These are phyloP conservation scores for Ceratobasidium sp. DNA, from an alignment of 1,284 basidiomycete genomes.

Conservation along the genomic window DNA sequence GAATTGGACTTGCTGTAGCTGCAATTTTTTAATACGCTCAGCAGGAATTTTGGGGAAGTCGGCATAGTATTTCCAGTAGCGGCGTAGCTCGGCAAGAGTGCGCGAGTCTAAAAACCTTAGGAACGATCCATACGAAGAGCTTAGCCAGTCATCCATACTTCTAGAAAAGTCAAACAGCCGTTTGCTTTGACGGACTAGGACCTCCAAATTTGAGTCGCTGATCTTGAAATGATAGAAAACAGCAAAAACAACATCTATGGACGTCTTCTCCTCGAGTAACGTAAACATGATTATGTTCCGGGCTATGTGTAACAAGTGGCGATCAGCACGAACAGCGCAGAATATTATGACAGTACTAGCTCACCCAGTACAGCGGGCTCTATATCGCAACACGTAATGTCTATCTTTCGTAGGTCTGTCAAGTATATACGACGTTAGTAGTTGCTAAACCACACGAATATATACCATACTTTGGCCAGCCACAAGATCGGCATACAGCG, in stretches of 20 bases:
- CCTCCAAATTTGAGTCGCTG: neutral
- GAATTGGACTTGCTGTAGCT: neutral
- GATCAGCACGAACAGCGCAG: neutral
- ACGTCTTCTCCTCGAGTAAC: neutral
- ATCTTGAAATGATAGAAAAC: conserved; percentile 41
- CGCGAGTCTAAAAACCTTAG: neutral
- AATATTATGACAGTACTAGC: neutral
- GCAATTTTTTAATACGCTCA: neutral
- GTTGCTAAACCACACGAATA: neutral
- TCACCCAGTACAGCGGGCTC: conserved; percentile 4
- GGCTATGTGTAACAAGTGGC: neutral
- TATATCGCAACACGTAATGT: conserved; percentile 72
- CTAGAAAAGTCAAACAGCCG: neutral
- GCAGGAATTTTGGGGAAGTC: neutral
- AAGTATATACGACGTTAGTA: conserved; percentile 48
- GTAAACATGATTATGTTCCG: conserved; percentile 23
- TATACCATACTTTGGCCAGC: conserved; percentile 51
- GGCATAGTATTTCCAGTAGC: conserved; percentile 12
- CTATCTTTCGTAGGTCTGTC: conserved; percentile 62
- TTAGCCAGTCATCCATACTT: neutral
- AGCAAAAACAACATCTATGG: neutral
- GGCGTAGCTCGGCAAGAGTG: conserved; percentile 1
- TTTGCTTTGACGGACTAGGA: conserved; percentile 20
- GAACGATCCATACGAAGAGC: neutral
- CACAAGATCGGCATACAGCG: conserved; percentile 63